Evolutionary conservation across 495 filamentous ascomycete species (phyloP).

Genomic region (Penicillium coffeae): DNA sequence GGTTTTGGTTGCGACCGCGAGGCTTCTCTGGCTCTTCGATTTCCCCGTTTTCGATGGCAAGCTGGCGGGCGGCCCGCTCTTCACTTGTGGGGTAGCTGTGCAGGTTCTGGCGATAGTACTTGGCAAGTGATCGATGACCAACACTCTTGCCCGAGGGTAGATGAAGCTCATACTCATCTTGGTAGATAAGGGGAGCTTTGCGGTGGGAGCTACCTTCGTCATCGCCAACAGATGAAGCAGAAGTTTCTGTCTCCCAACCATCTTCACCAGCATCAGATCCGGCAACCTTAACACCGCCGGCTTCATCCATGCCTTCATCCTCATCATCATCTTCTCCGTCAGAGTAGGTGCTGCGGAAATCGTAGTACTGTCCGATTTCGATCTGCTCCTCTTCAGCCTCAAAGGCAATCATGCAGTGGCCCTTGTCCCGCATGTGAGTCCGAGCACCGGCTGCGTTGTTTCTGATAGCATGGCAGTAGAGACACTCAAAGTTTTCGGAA

Average conservation of each 20-base stretch:
- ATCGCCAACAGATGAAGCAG: slow-evolving; percentile 71
- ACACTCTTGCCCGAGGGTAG: slow-evolving; percentile 88
- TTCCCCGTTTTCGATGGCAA: slow-evolving; percentile 47
- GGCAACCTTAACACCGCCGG: slow-evolving; percentile 38
- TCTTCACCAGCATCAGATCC: slow-evolving; percentile 50
- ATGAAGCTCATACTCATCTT: slow-evolving; percentile 89
- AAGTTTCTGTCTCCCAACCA: slow-evolving; percentile 92
- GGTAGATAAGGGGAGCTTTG: slow-evolving; percentile 64
- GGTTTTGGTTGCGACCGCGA: slow-evolving; percentile 45
- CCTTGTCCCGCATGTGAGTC: slow-evolving; percentile 95
- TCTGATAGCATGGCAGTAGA: slow-evolving; percentile 78
- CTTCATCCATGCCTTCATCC: slow-evolving; percentile 30
- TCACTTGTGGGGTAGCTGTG: slow-evolving; percentile 70
- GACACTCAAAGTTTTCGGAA: slow-evolving; percentile 69
- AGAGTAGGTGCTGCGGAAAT: slow-evolving; percentile 92
- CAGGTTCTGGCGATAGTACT: slow-evolving; percentile 90
- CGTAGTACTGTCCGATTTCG: slow-evolving; percentile 96
- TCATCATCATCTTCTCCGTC: slow-evolving; percentile 63
- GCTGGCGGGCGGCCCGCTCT: slow-evolving; percentile 50
- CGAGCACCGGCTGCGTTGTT: slow-evolving; percentile 71
- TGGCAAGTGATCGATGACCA: slow-evolving; percentile 80
- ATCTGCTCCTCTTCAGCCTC: slow-evolving; percentile 85
- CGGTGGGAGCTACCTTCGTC: slow-evolving; percentile 41
- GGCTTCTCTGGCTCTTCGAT: slow-evolving; percentile 40
- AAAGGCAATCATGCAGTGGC: slow-evolving; percentile 95